phyloP scores from a whole-genome alignment of 148 eudicot genomes.

The Cornus suecica region DNA sequence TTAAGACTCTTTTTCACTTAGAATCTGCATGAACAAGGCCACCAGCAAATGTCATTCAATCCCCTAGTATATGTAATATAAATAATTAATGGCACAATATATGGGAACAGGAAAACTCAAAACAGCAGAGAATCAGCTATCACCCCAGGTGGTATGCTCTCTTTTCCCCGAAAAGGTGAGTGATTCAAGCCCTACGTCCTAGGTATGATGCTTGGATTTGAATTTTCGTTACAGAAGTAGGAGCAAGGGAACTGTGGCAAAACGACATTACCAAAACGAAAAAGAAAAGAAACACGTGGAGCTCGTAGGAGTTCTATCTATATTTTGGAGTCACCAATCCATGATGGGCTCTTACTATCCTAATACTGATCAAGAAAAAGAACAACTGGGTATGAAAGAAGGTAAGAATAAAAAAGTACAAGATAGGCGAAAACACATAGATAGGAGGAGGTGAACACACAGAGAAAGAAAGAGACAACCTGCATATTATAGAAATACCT shows the following conservation, averaged over 20 bases:
- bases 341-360: neutral
- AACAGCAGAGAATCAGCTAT: neutral
- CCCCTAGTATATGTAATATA: slow-evolving; percentile 7
- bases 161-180: no score
- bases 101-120: neutral
- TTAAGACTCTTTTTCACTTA: slow-evolving; percentile 27
- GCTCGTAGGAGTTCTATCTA: neutral
- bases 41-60: slow-evolving; percentile 31
- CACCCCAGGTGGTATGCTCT: no score
- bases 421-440: no score
- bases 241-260: neutral
- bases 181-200: neutral
- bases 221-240: neutral
- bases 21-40: slow-evolving; percentile 42
- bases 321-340: neutral
- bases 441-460: no score
- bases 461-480: no score
- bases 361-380: neutral
- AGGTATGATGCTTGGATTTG: neutral
- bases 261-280: neutral
- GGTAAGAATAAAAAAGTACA: no score
- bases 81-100: neutral
- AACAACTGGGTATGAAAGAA: no score
- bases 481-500: no score
- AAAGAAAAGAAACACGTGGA: neutral